phyloP scores from a whole-genome alignment of 176 grass and related monocot genomes.

The Dactylis glomerata region DNA sequence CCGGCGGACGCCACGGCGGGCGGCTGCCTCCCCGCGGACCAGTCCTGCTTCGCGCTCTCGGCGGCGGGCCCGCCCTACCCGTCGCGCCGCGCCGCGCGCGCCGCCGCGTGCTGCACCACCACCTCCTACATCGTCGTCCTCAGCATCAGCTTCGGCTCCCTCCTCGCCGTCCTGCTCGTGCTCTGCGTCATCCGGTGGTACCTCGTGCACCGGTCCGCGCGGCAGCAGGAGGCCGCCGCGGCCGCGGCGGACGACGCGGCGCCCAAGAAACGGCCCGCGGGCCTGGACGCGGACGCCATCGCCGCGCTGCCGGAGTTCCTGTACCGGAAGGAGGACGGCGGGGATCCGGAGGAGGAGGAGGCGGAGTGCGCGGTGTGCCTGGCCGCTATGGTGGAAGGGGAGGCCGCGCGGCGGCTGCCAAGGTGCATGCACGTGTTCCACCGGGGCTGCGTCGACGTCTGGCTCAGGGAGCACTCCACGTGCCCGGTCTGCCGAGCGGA shows the following conservation, averaged over 20 bases:
- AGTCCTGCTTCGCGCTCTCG: constrained; percentile 31
- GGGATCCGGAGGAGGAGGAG: neutral
- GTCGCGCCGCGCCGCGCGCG: neutral
- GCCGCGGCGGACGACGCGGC: neutral
- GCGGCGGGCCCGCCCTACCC: neutral
- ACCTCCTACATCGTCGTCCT: constrained; percentile 46
- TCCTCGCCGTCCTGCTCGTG: constrained; percentile 38
- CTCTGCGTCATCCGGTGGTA: constrained; percentile 44
- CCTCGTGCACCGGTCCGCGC: constrained; percentile 28
- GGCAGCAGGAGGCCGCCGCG: neutral
- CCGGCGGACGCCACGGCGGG: neutral
- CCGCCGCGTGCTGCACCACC: constrained; percentile 34
- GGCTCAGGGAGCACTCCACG: constrained; percentile 49
- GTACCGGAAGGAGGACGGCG: neutral
- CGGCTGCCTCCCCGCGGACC: constrained; percentile 46
- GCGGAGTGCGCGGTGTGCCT: constrained; percentile 57
- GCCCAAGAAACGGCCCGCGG: constrained; percentile 24
- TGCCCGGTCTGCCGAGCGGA: constrained; percentile 58
- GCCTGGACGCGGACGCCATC: constrained; percentile 42
- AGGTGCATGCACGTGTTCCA: constrained; percentile 65
- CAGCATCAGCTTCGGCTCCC: constrained; percentile 45
- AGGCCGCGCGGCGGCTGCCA: constrained; percentile 44
- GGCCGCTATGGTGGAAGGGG: constrained; percentile 29
- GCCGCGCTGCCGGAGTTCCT: constrained; percentile 38
- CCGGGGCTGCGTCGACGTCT: constrained; percentile 54